Base-by-base conservation (phyloP, 2,329 filamentous ascomycete species). In the Arthrobotrys sphaeroides region DNA sequence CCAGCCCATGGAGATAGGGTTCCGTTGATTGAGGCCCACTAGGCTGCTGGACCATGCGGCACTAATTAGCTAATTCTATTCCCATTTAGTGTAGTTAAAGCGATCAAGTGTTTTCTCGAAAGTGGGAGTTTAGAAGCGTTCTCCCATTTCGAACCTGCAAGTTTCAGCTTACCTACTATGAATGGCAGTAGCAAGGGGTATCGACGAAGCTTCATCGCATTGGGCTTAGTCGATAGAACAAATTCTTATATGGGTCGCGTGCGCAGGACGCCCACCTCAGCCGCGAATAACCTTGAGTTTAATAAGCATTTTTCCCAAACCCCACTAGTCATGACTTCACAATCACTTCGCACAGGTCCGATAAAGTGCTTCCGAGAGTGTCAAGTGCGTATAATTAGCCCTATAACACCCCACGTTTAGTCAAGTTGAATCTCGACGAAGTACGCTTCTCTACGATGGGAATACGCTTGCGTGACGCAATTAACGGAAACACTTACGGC, bases 51-150 rank as follows among this genome's bases (percentile, higher is more conserved):
- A 24, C 43, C 18, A 26, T 65, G 43, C 36, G 61, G 49, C 38
- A 42, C 55, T 42, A 43, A 70, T 70, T 70, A 70, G 66, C 66
- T 70, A 70, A 70, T 70, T 70, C 42, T 38, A 55, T 70, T 67
- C 57, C 53, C 10, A 5, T 70, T 70, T 70, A 13, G 66, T 59
- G 20, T 43, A 59, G 31, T 49, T 16, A 59, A 57, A 38, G 40
- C 38, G 31, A 59, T 26, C 31, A 49, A 68, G 36, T 38, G 47
- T 24, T n/a, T n/a, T 55, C 38, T 65, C 45, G 36, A 31, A 55
- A 51, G 61, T 55, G 47, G 55, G 55, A 55, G 51, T 55, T 55
- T 55, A 38, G 51, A 36, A 38, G 36, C n/a, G 28, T 55, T 38
- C 26, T 55, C 31, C 51, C 28, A 42, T 43, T 60, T 60, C 13